These are phyloP conservation scores for Trichoderma orchidacearum DNA, from an alignment of 495 filamentous ascomycete species.

Conservation along the genomic window DNA sequence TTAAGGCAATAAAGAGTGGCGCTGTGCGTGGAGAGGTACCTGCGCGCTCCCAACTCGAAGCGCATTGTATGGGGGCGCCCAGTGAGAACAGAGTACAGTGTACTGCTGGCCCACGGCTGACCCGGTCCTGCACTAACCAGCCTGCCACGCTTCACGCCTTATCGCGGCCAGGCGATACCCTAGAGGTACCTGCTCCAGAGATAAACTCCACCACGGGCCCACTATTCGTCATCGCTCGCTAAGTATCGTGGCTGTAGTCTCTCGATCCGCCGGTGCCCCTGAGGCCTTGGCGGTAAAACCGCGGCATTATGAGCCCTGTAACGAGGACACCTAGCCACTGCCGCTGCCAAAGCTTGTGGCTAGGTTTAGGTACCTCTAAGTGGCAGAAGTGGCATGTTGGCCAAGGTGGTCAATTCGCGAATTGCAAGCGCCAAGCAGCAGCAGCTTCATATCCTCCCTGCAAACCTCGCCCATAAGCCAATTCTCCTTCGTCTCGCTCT, in stretches of 20 bases:
- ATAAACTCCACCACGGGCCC: background rate
- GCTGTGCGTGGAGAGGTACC: too few relatives aligned
- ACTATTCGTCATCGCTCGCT: background rate
- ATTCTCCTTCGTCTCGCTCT: background rate
- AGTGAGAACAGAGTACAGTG: background rate
- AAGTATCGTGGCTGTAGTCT: conserved; percentile 1
- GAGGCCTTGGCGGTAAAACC: conserved; percentile 1
- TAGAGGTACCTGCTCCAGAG: background rate
- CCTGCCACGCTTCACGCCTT: background rate
- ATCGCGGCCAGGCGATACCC: background rate
- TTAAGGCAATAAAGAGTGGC: too few relatives aligned
- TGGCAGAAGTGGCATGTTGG: background rate
- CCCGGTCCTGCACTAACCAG: background rate
- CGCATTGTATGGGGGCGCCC: too few relatives aligned
- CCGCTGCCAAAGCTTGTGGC: too few relatives aligned
- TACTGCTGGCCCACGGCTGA: background rate
- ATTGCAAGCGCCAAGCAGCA: background rate
- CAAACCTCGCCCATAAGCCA: background rate
- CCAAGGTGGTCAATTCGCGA: background rate
- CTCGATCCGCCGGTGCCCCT: background rate
- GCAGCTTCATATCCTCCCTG: background rate
- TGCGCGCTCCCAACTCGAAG: too few relatives aligned
- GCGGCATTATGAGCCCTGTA: background rate
- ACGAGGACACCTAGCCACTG: background rate
- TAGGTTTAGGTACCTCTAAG: background rate